phyloP scores from a whole-genome alignment of 805 yeast species.

The Yamadazyma scolyti region DNA sequence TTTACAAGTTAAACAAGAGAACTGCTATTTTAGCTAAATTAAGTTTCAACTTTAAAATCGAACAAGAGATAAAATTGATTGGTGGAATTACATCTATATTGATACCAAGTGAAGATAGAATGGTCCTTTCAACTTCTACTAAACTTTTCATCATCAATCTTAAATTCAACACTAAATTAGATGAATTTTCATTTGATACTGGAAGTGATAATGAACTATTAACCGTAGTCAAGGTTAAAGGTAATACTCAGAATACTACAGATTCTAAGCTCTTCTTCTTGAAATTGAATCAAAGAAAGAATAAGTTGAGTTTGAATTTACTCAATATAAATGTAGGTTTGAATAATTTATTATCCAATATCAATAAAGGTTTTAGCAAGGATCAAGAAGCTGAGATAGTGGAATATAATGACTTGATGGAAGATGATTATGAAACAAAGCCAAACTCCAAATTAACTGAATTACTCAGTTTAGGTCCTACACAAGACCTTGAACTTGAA shows the following conservation, averaged over 20 bases:
- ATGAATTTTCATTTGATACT: slow-evolving; percentile 20
- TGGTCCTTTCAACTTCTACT: slow-evolving; percentile 39
- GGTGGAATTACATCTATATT: slow-evolving; percentile 21
- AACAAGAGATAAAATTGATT: slow-evolving; percentile 1
- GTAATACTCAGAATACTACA: slow-evolving; percentile 38
- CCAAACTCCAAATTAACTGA: not conserved
- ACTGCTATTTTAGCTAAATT: slow-evolving; percentile 6
- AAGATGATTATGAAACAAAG: not conserved
- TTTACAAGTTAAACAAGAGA: slow-evolving; percentile 6
- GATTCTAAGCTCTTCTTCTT: slow-evolving; percentile 41
- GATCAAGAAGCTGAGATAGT: not conserved
- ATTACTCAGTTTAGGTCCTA: not conserved
- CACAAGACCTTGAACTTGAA: slow-evolving; percentile 7
- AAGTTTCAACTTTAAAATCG: slow-evolving; percentile 5
- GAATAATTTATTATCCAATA: slow-evolving; percentile 63
- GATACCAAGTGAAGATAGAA: slow-evolving; percentile 43
- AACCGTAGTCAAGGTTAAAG: slow-evolving; percentile 34
- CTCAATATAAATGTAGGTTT: slow-evolving; percentile 58
- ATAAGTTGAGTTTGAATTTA: slow-evolving; percentile 40
- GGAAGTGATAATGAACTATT: slow-evolving; percentile 10
- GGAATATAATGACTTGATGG: slow-evolving; percentile 1
- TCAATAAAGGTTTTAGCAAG: slow-evolving; percentile 54
- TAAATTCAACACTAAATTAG: slow-evolving; percentile 39
- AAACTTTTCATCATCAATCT: slow-evolving; percentile 43
- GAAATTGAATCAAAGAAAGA: slow-evolving; percentile 39